Evolutionary conservation across 805 yeast genomes (phyloP).

Genomic region (Tetrapisispora taiwanensis): DNA sequence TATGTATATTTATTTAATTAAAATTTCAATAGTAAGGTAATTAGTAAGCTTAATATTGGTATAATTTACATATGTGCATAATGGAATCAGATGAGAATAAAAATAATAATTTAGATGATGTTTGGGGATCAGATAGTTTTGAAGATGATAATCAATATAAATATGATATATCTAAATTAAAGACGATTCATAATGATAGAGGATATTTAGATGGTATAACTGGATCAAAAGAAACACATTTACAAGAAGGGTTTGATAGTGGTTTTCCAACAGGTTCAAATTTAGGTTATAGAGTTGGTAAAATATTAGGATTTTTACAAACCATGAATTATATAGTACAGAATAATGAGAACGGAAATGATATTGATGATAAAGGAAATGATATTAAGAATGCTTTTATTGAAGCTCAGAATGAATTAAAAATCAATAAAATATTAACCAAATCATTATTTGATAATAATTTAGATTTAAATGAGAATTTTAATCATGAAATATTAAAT

Average conservation of each 20-base stretch:
- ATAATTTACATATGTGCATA: too few relatives aligned
- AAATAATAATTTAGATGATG: conserved; percentile 10
- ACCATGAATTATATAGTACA: conserved; percentile 11
- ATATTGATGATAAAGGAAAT: conserved; percentile 12
- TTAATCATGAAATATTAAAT: conserved; percentile 31
- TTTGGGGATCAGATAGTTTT: conserved; percentile 18
- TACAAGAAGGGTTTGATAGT: conserved; percentile 73
- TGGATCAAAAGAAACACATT: conserved; percentile 50
- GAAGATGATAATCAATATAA: conserved; percentile 6
- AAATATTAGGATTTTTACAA: conserved; percentile 46
- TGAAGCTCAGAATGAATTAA: conserved; percentile 43
- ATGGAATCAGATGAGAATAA: neutral
- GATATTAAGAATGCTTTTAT: conserved; percentile 19
- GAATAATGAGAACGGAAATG: neutral
- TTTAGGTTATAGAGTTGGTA: conserved; percentile 59
- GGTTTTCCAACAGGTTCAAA: conserved; percentile 70
- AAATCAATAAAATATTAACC: conserved; percentile 48
- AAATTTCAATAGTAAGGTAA: too few relatives aligned
- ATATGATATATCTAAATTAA: conserved; percentile 32
- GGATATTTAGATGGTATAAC: conserved; percentile 81
- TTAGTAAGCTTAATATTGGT: too few relatives aligned
- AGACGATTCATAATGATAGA: conserved; percentile 58
- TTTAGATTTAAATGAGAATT: conserved; percentile 29
- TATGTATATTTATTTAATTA: too few relatives aligned
- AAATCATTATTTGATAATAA: conserved; percentile 44